Conservation (phyloP, 78 protist genomes). For the Creolimax fragrantissima region DNA sequence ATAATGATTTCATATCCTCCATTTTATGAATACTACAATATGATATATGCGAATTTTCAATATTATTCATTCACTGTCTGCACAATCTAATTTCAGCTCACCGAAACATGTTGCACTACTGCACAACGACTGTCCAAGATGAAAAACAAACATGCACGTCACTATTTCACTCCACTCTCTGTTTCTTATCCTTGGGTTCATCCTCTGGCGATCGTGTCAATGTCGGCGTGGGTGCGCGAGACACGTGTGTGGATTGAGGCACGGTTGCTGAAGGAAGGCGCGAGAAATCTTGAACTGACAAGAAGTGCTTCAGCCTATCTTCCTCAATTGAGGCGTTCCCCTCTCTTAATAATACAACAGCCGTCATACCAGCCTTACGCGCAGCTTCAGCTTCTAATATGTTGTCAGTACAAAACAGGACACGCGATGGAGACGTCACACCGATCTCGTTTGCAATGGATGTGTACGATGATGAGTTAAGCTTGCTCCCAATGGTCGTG, state of each 20-base stretch:
- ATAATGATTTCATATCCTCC: too few relatives aligned
- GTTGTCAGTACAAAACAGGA: constrained; percentile 59
- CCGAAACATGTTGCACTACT: too few relatives aligned
- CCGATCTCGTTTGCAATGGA: constrained; percentile 28
- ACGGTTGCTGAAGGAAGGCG: background rate
- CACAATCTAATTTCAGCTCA: too few relatives aligned
- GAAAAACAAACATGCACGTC: too few relatives aligned
- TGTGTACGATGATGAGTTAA: constrained; percentile 32
- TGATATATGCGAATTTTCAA: too few relatives aligned
- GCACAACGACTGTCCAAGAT: too few relatives aligned
- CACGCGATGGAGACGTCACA: background rate
- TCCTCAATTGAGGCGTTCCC: background rate
- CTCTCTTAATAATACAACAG: background rate
- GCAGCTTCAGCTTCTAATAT: constrained; percentile 49
- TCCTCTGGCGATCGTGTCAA: too few relatives aligned
- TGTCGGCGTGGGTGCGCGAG: too few relatives aligned
- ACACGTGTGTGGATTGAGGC: background rate
- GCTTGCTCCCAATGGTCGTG: constrained; percentile 48
- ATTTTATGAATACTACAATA: too few relatives aligned
- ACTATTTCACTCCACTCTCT: too few relatives aligned
- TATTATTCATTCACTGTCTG: too few relatives aligned
- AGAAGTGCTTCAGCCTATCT: background rate
- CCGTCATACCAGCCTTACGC: constrained; percentile 16
- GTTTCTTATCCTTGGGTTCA: too few relatives aligned
- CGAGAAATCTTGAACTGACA: background rate